Evolutionary conservation across 2,329 filamentous ascomycete genomes (phyloP), one percentile per base, ranked within the genome.

Genomic region (Apiospora sp.): DNA sequence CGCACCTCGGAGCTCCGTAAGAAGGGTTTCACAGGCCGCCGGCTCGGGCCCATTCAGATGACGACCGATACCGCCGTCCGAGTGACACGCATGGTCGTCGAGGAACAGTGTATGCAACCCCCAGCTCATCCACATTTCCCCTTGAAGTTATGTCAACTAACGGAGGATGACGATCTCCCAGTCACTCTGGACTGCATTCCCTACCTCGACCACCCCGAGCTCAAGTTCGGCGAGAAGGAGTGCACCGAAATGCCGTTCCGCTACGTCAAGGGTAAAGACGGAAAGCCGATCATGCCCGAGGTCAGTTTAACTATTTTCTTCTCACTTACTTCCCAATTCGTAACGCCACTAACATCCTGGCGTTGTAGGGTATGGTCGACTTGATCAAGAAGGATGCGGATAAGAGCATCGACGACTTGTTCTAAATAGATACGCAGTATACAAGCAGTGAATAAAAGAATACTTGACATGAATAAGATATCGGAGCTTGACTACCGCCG

Each of bases 181-280:
- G 95, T 92, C 49, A 88, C 93, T 0, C 86, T 99, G 67, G 90
- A 93, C 72, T 86, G 95, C 76, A 92, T 99, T 46, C 87, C 91
- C 1, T 98, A 96, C 80, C 82, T 96, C 46, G 95, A 98, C 81
- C 92, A 94, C 79, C 96, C 96, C 0, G 96, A 98, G 80, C 89
- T 99, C 80, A 92, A 92, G 80, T 92, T 98, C 82, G 94, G 94
- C 81, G 92, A 96, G 81, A 92, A 97, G 79, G 96, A 99, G 84
- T 96, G 93, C 81, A 98, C 95, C 0, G 89, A 98, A 82, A 98
- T 99, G 96, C 96, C 96, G 0, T 99, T 99, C 83, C 94, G 96
- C 77, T 99, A 99, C 81, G 95, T 99, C 69, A 92, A 90, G 80
- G 92, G 89, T 70, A 85, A 89, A 14, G 86, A 93, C 72, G 94